Evolutionary conservation across 2,329 filamentous ascomycete genomes (phyloP).

Genomic region (Cryphonectria parasitica): DNA sequence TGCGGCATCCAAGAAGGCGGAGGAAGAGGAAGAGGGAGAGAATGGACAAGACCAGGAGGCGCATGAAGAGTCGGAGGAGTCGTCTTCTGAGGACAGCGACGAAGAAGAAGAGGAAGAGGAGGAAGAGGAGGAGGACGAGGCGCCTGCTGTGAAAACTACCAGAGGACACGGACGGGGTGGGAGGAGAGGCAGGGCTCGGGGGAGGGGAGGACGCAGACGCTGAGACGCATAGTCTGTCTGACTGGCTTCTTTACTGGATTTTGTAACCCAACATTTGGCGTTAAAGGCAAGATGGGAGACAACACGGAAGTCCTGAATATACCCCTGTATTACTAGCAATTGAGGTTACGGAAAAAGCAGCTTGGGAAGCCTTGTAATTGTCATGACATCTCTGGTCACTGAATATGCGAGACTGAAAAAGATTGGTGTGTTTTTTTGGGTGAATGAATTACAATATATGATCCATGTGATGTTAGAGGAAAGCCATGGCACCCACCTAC

Average conservation of each 20-base stretch:
- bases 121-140: slow-evolving; percentile 22
- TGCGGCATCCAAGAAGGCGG: slow-evolving; percentile 42
- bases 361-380: not conserved
- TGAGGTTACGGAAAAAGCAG: not conserved
- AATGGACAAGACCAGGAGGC: slow-evolving; percentile 31
- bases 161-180: slow-evolving; percentile 43
- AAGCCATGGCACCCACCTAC: not conserved
- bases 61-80: slow-evolving; percentile 41
- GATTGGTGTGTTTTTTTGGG: not conserved
- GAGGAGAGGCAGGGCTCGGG: slow-evolving; percentile 40
- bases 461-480: not conserved
- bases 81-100: slow-evolving; percentile 41
- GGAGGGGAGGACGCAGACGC: slow-evolving; percentile 31
- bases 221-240: not conserved
- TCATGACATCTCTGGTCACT: not conserved
- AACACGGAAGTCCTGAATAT: slow-evolving; percentile 13
- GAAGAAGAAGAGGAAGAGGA: slow-evolving; percentile 36
- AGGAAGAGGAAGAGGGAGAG: slow-evolving; percentile 38
- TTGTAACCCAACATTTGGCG: not conserved
- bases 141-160: slow-evolving; percentile 43
- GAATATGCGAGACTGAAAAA: not conserved
- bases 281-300: not conserved
- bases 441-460: not conserved
- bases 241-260: not conserved
- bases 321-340: slow-evolving; percentile 27